A percentile compares a stretch with the other conserved stretches of the same genome.
Conservation (phyloP, 257 asterid genomes). For the Solanum lignicaule region DNA sequence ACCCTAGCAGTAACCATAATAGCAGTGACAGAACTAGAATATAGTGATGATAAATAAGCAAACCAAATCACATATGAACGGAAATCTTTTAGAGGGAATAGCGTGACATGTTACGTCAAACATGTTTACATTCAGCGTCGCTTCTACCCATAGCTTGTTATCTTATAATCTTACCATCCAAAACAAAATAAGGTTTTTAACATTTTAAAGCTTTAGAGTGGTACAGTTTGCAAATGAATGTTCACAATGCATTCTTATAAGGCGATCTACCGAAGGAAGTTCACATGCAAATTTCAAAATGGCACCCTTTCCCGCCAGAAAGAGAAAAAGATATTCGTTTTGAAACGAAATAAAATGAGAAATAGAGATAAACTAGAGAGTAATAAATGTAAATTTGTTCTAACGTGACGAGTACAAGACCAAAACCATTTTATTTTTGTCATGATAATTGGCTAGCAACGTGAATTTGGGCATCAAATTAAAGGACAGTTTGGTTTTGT, state of each 20-base stretch:
- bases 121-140: background rate
- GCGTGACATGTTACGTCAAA: background rate
- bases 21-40: rapidly evolving
- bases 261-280: no score
- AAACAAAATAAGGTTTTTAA: background rate
- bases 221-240: no score
- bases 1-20: background rate
- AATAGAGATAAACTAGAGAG: background rate
- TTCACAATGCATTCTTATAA: no score
- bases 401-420: background rate
- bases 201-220: no score
- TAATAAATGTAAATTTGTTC: background rate
- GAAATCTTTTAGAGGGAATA: background rate
- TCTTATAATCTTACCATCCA: background rate
- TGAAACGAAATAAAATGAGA: no score
- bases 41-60: background rate
- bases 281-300: background rate
- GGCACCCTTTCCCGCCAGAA: rapidly evolving
- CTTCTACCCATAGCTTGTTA: no score
- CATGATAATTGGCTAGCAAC: background rate
- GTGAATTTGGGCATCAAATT: background rate
- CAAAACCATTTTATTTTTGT: background rate
- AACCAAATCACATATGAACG: background rate
- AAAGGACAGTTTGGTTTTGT: background rate
- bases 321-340: no score